Evolutionary conservation across 2,329 filamentous ascomycete genomes (phyloP).

Genomic region (Phyllosticta capitalensis): DNA sequence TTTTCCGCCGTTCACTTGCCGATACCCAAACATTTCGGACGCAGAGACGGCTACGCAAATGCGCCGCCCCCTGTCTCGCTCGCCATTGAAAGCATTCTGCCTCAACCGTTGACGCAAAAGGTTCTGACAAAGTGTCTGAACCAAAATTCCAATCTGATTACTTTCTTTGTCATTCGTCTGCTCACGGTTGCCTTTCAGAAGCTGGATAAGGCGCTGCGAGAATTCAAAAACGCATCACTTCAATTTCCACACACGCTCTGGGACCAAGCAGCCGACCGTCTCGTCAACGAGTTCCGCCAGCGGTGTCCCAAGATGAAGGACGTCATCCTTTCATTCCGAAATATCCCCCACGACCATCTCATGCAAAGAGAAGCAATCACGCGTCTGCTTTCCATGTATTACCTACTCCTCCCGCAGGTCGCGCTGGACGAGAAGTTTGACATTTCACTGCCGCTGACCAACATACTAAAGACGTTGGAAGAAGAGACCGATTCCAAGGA

Average conservation of each 20-base stretch:
- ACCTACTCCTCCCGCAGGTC: conserved; percentile 67
- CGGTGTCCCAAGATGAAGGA: conserved; percentile 76
- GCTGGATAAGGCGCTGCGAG: conserved; percentile 52
- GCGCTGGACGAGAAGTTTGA: conserved; percentile 82
- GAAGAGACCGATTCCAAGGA: conserved; percentile 28
- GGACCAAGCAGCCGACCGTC: conserved; percentile 56
- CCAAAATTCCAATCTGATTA: conserved; percentile 66
- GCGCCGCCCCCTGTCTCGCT: conserved; percentile 70
- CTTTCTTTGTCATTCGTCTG: conserved; percentile 74
- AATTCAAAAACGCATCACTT: conserved; percentile 45
- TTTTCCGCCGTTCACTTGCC: conserved; percentile 70
- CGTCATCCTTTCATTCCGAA: conserved; percentile 63
- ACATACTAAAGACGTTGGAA: conserved; percentile 55
- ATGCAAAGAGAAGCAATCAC: conserved; percentile 72
- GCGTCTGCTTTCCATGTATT: conserved; percentile 73
- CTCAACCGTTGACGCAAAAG: conserved; percentile 71
- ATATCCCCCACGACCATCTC: conserved; percentile 53
- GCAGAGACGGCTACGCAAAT: conserved; percentile 49
- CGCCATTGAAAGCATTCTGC: conserved; percentile 77
- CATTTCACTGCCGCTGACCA: conserved; percentile 65
- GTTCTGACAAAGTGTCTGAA: conserved; percentile 70
- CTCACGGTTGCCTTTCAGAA: conserved; percentile 74
- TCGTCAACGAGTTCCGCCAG: conserved; percentile 66
- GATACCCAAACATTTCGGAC: conserved; percentile 63
- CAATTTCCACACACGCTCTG: conserved; percentile 44